Percentiles rank a stretch among this genome's conserved stretches.
Conservation (phyloP, 1,139 yeast species). For the Hansenula lynferdii region DNA sequence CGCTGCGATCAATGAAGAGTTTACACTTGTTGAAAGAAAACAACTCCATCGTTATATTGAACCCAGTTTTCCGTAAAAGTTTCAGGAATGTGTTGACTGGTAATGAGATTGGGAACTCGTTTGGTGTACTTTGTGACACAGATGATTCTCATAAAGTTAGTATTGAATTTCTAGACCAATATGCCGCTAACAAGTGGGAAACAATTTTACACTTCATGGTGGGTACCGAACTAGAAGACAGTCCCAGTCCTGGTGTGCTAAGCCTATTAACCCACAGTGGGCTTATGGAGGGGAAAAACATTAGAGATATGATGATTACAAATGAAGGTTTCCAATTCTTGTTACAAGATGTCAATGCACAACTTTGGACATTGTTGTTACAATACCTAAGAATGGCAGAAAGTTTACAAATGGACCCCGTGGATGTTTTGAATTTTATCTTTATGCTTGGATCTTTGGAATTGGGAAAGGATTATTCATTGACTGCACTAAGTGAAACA, state of each 20-base stretch:
- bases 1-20: conserved; percentile 70
- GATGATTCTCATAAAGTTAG: conserved; percentile 49
- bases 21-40: conserved; percentile 72
- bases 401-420: conserved; percentile 87
- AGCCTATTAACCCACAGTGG: conserved; percentile 70
- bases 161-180: conserved; percentile 62
- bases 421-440: conserved; percentile 88
- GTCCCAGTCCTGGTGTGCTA: conserved; percentile 68
- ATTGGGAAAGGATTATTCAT: conserved; percentile 80
- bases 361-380: conserved; percentile 85
- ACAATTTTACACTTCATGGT: conserved; percentile 96
- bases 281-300: conserved; percentile 66
- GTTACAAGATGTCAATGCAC: conserved; percentile 89
- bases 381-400: conserved; percentile 87
- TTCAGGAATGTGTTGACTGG: conserved; percentile 86
- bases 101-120: conserved; percentile 44
- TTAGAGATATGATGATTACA: conserved; percentile 63
- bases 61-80: conserved; percentile 68
- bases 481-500: conserved; percentile 67
- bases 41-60: conserved; percentile 55
- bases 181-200: conserved; percentile 91
- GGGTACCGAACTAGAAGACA: conserved; percentile 66
- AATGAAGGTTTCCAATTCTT: conserved; percentile 91
- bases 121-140: conserved; percentile 49
- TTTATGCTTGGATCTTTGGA: conserved; percentile 92